phyloP scores from a whole-genome alignment of 768 basidiomycete species.

The Wakefieldia striispora region DNA sequence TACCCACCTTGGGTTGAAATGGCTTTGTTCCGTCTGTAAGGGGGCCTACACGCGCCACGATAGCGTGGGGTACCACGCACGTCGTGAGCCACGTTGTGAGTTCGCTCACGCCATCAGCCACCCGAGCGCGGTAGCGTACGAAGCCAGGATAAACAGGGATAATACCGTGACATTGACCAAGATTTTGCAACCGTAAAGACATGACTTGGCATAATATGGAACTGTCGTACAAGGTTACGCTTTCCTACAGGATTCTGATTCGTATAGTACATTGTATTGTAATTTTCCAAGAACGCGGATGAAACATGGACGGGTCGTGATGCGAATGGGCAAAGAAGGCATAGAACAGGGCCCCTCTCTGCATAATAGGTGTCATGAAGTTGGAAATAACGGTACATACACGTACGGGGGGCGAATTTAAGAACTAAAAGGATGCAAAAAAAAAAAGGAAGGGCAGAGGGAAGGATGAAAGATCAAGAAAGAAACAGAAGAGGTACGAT shows the following conservation, averaged over 20 bases:
- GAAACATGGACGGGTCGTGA: background rate
- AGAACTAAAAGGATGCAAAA: background rate
- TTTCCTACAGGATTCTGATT: background rate
- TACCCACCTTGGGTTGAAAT: conserved; percentile 14
- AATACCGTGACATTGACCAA: conserved; percentile 19
- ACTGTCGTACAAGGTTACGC: background rate
- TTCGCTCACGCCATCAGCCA: conserved; percentile 2
- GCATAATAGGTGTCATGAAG: conserved; percentile 7
- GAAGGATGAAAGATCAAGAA: background rate
- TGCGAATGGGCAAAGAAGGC: conserved; percentile 4
- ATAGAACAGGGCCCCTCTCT: conserved; percentile 1
- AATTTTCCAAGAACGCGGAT: conserved; percentile 7
- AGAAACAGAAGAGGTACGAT: no score
- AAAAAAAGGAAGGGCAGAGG: background rate
- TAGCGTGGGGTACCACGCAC: conserved; percentile 12
- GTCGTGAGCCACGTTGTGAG: conserved; percentile 1
- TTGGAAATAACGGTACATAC: conserved; percentile 2
- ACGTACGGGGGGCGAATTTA: background rate
- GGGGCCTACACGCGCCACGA: conserved; percentile 13
- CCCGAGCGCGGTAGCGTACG: conserved; percentile 17
- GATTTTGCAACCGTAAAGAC: conserved; percentile 4
- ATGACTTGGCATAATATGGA: background rate
- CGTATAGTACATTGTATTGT: conserved; percentile 20
- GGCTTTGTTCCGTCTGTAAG: conserved; percentile 20
- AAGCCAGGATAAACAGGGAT: conserved; percentile 1